phyloP scores from a whole-genome alignment of 2,329 filamentous ascomycete genomes.

The Aspergillus piperis region DNA sequence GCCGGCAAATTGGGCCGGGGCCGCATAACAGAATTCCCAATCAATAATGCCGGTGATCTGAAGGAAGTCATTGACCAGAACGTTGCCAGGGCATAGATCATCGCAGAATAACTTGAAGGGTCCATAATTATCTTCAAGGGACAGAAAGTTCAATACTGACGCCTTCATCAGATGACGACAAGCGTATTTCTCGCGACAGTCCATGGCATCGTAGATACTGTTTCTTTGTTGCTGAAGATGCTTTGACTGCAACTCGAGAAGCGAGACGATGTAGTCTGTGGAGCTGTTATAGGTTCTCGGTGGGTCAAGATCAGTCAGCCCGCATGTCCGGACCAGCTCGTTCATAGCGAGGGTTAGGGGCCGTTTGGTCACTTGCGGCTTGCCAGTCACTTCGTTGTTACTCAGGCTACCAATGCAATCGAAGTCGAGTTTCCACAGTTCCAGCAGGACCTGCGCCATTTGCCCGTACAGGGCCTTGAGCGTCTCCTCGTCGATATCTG shows the following conservation, averaged over 20 bases:
- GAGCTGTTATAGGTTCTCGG: constrained; percentile 4
- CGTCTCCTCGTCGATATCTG: not conserved
- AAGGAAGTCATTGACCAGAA: constrained; percentile 25
- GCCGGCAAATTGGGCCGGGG: constrained; percentile 20
- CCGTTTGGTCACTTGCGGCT: not conserved
- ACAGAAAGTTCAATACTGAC: not conserved
- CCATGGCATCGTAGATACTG: constrained; percentile 7
- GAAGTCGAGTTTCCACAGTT: constrained; percentile 10
- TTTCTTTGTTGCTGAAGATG: constrained; percentile 8
- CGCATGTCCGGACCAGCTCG: constrained; percentile 11
- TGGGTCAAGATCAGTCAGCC: not conserved
- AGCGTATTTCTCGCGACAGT: constrained; percentile 13
- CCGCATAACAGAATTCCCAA: constrained; percentile 33
- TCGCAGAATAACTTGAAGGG: constrained; percentile 29
- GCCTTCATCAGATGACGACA: constrained; percentile 13
- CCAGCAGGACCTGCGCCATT: constrained; percentile 10
- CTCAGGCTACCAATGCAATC: constrained; percentile 5
- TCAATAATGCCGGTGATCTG: constrained; percentile 27
- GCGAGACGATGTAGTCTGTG: constrained; percentile 7
- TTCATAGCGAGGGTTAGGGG: constrained; percentile 6
- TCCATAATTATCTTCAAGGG: constrained; percentile 10
- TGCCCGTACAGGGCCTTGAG: constrained; percentile 6
- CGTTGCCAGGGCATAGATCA: constrained; percentile 31
- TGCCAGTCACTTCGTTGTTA: not conserved
- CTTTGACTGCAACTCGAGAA: not conserved